Conservation (phyloP, 306 rosid species). For the peach (Prunus persica) region DNA sequence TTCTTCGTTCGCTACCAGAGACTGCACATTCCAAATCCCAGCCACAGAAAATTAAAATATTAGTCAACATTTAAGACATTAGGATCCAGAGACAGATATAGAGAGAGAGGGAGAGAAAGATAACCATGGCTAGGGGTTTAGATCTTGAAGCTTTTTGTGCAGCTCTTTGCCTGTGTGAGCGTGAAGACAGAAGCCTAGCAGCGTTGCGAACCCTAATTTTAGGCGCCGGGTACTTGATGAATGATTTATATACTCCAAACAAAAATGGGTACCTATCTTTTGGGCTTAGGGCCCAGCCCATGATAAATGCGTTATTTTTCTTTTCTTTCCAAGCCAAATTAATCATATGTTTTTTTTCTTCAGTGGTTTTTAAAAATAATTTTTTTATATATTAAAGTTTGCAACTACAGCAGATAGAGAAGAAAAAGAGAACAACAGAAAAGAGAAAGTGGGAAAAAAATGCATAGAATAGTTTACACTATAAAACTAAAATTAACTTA, state of each 20-base stretch:
- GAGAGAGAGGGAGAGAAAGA: neutral
- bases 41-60: neutral
- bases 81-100: neutral
- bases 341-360: neutral
- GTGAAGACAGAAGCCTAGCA: neutral
- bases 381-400: no score
- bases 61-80: neutral
- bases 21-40: constrained; percentile 1
- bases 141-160: constrained; percentile 10
- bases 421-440: no score
- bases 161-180: neutral
- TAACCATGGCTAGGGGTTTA: constrained; percentile 27
- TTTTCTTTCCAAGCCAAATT: neutral
- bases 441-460: no score
- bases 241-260: neutral
- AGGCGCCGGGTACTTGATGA: neutral
- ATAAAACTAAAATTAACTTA: no score
- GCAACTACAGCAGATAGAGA: no score
- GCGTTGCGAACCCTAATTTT: neutral
- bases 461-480: no score
- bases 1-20: constrained; percentile 28
- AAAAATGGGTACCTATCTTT: no score
- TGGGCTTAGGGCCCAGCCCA: neutral
- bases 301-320: neutral
- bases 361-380: no score